Base-by-base conservation (phyloP, 345 rosid species). In the Syzygium aqueum region DNA sequence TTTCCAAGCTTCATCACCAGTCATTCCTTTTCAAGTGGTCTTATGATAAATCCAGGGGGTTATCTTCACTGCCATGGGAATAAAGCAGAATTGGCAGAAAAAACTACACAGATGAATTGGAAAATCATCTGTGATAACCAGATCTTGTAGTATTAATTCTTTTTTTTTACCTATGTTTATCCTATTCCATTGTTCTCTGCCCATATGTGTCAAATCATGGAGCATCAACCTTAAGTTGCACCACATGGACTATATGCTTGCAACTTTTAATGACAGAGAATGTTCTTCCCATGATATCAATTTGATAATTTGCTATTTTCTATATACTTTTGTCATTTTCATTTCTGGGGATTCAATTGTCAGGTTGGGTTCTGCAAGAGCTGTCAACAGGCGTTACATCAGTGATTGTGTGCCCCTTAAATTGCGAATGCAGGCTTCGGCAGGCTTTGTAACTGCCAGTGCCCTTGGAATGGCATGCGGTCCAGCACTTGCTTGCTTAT, bases 401-500 rank as follows among this genome's bases (percentile, higher is more conserved):
- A 98, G 99, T 90, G 99, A 98, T 84, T 96, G 99, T 88, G 99
- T 98, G 77, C 99, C 99, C 25, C 89, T 95, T 80, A 95, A 92
- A 88, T 90, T 95, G 89, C 95, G 97, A 56, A 93, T 98, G 99
- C 98, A 98, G 90, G 98, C 99, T 90, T 98, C 99, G 2, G 99
- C 99, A 3, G 99, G 97, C 84, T 98, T 98, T 93, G 99, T 98
- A 87, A 98, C 99, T 94, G 99, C 99, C 88, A 98, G 99, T 95
- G 99, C 99, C 89, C 97, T 98, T 51, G 99, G 99, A 90, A 96
- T 98, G 99, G 99, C 99, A 27, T 96, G 98, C 90, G 98, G 99
- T 92, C 99, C 99, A 67, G 99, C 98, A 54, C 95, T 98, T 61
- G 99, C 98, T 85, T 99, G 98, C 89, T 88, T 98, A 86, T 97